Evolutionary conservation across 805 yeast genomes (phyloP), one percentile per base, ranked within the genome.

Genomic region (Spathaspora boniae): DNA sequence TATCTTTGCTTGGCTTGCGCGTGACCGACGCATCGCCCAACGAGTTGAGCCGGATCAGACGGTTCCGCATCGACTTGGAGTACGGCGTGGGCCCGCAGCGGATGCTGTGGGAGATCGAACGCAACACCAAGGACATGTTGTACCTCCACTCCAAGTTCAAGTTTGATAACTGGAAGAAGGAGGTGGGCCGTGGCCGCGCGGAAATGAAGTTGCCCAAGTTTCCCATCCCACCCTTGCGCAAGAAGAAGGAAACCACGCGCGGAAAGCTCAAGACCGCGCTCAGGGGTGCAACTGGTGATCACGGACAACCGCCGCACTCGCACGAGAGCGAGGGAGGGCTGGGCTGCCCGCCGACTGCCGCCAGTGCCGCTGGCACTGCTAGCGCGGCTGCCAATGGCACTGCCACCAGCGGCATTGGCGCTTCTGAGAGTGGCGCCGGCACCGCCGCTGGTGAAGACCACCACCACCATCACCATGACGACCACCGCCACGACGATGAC

Each of bases 21-120:
- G 69, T 93, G 4, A 58, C 72, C 27, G 80, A 78, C 44, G 56
- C 69, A 7, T 65, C 79, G 1, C 55, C 58, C 38, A 65, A 47
- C 34, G 57, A 58, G 3, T 43, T 51, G 31, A 58, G 71, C 2
- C 68, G 65, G 40, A 70, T 66, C 35, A 46, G 65, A 38, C 72
- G 68, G 36, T 83, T 75, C 46, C 68, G 74, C 40, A 64, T 93
- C n/a, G 85, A 82, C 32, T 65, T 93, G 29, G 96, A 89, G 53
- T 93, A 93, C 52, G 98, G 98, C 5, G 76, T 88, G 21, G 96
- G 96, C 2, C 75, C 78, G 5, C 76, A 80, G 37, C 62, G 88
- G 36, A 64, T 88, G 47, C 76, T 76, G 47, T 93, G 98, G 98
- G 67, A 81, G 1, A 75, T 93, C 5, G 69, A 77, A 19, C 82